Evolutionary conservation across 129 eudicot genomes (phyloP), one percentile per base, ranked within the genome.

Genomic region (Artemisia annua): DNA sequence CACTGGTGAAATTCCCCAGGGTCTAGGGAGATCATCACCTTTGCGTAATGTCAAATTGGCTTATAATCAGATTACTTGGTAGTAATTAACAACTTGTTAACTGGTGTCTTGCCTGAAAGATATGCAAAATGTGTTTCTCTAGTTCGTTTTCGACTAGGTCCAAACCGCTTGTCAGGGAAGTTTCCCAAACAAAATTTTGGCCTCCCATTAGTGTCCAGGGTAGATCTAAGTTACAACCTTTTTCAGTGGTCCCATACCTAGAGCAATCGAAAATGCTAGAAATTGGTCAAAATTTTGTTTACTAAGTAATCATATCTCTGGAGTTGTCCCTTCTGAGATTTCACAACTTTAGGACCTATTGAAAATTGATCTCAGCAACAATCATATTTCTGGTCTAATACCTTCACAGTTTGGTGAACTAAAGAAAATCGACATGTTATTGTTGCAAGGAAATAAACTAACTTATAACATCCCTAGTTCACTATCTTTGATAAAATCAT

Each of bases 351-450:
- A 3, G 51, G 85, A 56, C 66, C 80, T 93, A 19, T 96, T 93
- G 4, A 89, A 89, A 80, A 65, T 93, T 78, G 98, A 93, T 79
- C 76, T 93, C 1, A 93, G 98, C 75, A 77, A 86, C 48, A 93
- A 93, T 72, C 84, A 75, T 13, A 59, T 93, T 19, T 87, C 86
- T 2, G 95, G 98, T 22, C 80, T 95, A 44, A 24, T 24, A 62
- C 98, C 98, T 51, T 70, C 82, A 5, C 92, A 82, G 79, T 87
- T 93, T 43, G 90, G 98, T 18, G 43, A 74, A 65, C 77, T 93
- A 0, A 74, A 69, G 52, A 48, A 74, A 74, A 88, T 92, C 17
- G 89, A 89, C 77, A 72, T 81, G 1, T 78, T 92, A 52, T 14
- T 79, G 57, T 15, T 92, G 64, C 91, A 80, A 78, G 85, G 88